phyloP scores from a whole-genome alignment of 768 basidiomycete species.

The Neoboletus magnificus region DNA sequence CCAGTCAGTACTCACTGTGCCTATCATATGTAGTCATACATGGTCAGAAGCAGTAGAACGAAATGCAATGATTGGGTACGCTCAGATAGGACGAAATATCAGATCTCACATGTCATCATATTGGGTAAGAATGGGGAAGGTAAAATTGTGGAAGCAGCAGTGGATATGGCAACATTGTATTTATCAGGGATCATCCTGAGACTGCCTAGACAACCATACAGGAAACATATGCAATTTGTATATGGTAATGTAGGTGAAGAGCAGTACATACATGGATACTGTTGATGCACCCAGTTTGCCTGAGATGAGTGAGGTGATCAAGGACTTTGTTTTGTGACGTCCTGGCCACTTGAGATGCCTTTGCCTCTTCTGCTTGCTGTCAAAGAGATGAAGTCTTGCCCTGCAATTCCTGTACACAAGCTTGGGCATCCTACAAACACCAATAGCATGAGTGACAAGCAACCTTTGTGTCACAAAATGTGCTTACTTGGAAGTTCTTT shows the following conservation, averaged over 20 bases:
- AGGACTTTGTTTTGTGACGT: conserved; percentile 84
- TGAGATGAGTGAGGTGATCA: conserved; percentile 73
- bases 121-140: no score
- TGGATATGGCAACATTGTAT: conserved; percentile 94
- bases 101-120: no score
- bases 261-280: conserved; percentile 83
- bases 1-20: no score
- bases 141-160: no score
- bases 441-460: neutral
- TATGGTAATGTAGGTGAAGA: neutral
- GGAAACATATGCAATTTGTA: neutral
- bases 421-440: conserved; percentile 34
- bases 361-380: conserved; percentile 85
- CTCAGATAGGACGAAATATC: no score
- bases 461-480: neutral
- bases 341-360: conserved; percentile 78
- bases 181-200: conserved; percentile 94
- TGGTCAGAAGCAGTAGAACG: no score
- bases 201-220: conserved; percentile 87
- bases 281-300: conserved; percentile 75
- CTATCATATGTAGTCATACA: no score
- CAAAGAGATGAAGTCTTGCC: conserved; percentile 61
- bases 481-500: conserved; percentile 50
- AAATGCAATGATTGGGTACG: no score
- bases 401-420: conserved; percentile 44